These are phyloP conservation scores for Curvularia lunata DNA, from an alignment of 2,329 filamentous ascomycete species.

Conservation along the genomic window DNA sequence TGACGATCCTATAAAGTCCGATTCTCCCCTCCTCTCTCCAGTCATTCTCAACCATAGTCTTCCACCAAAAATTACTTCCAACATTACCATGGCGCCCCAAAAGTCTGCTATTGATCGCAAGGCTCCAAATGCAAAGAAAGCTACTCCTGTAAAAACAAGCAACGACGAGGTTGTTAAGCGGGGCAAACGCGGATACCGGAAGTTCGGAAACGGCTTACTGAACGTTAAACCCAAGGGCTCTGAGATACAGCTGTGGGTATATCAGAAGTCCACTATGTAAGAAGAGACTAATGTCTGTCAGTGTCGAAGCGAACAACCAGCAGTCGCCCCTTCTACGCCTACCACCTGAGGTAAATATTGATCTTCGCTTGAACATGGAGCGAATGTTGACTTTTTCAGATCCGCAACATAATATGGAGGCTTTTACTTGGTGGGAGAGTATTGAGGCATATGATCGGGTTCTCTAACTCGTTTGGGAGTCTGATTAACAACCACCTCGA, in stretches of 20 bases:
- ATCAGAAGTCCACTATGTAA: not conserved
- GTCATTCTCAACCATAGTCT: not conserved
- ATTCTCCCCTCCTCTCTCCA: not conserved
- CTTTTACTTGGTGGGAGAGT: slow-evolving; percentile 17
- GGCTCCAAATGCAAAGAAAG: slow-evolving; percentile 1
- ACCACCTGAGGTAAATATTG: slow-evolving; percentile 12
- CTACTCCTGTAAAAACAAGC: not conserved
- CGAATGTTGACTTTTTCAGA: not conserved
- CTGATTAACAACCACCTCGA: not conserved
- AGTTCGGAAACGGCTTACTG: slow-evolving; percentile 21
- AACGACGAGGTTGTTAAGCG: slow-evolving; percentile 16
- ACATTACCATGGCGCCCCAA: slow-evolving; percentile 7
- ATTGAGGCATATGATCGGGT: not conserved
- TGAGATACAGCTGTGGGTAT: slow-evolving; percentile 19
- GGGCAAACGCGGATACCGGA: slow-evolving; percentile 23
- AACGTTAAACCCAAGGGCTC: slow-evolving; percentile 23
- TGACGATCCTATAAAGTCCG: not conserved
- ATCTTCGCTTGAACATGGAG: not conserved
- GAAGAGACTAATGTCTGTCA: slow-evolving; percentile 6
- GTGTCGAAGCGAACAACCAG: slow-evolving; percentile 20
- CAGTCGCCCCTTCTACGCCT: slow-evolving; percentile 21
- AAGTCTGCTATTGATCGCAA: not conserved
- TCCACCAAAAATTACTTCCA: not conserved
- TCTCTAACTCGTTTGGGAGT: not conserved
- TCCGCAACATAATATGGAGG: slow-evolving; percentile 24